These are phyloP conservation scores for Thinopyrum elongatum DNA, from an alignment of 176 grass and related monocot species.

Conservation along the genomic window DNA sequence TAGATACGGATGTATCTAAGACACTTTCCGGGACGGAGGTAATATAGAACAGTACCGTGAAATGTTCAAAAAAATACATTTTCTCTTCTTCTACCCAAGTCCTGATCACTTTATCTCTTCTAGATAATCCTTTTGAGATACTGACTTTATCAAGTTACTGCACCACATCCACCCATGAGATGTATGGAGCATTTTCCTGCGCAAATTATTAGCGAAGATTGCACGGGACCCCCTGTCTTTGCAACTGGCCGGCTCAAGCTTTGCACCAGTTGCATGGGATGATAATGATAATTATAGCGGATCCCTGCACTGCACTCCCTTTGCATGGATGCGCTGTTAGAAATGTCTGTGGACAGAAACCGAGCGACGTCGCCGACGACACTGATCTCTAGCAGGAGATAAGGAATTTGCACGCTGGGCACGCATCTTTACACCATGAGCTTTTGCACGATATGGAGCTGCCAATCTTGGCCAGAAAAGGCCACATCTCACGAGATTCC, in stretches of 20 bases:
- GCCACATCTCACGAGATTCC: conserved; percentile 34
- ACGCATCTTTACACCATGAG: background rate
- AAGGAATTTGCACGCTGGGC: conserved; percentile 32
- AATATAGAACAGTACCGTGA: too few relatives aligned
- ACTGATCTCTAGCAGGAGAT: conserved; percentile 21
- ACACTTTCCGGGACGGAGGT: too few relatives aligned
- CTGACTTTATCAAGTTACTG: background rate
- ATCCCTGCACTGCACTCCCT: background rate
- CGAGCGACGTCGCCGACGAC: background rate
- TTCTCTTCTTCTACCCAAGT: background rate
- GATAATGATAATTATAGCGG: background rate
- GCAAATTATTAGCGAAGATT: background rate
- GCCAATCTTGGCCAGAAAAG: conserved; percentile 2
- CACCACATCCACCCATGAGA: background rate
- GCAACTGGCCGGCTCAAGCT: background rate
- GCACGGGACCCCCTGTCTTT: background rate
- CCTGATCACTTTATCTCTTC: too few relatives aligned
- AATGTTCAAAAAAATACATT: background rate
- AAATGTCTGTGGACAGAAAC: conserved; percentile 34
- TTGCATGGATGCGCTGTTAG: background rate
- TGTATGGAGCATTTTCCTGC: background rate
- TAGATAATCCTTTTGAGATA: background rate
- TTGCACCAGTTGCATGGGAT: background rate
- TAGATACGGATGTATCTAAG: too few relatives aligned
- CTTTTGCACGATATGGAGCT: conserved; percentile 32